These are phyloP conservation scores for Aspergillus transmontanensis DNA, from an alignment of 2,329 filamentous ascomycete species.

Conservation along the genomic window DNA sequence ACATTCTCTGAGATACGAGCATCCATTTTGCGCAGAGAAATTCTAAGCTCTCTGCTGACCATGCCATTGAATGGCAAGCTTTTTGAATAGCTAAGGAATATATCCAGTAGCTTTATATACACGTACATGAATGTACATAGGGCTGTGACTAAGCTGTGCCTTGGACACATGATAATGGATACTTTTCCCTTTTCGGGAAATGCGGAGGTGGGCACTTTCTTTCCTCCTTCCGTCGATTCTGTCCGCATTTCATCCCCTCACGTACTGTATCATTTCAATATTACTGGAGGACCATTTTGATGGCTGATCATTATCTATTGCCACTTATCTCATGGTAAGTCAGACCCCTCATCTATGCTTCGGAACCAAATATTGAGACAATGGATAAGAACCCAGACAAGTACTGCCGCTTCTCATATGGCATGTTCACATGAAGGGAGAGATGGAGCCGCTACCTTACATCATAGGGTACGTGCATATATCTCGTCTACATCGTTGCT, in stretches of 20 bases:
- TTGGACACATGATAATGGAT: constrained; percentile 20
- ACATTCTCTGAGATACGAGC: neutral
- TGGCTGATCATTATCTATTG: neutral
- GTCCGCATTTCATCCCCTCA: constrained; percentile 13
- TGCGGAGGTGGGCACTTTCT: constrained; percentile 8
- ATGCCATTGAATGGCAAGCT: neutral
- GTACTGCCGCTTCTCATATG: neutral
- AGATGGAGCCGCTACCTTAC: neutral
- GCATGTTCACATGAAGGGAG: neutral
- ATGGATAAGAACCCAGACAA: neutral
- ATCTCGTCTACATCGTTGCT: neutral
- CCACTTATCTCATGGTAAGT: neutral
- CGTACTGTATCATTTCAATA: neutral
- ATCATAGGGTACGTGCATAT: neutral
- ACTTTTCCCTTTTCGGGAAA: constrained; percentile 36
- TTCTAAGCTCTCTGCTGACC: neutral
- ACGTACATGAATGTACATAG: neutral
- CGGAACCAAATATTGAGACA: neutral
- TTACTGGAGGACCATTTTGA: neutral
- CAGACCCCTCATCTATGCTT: neutral
- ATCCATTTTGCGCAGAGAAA: neutral
- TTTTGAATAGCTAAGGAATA: neutral
- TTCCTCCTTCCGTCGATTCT: constrained; percentile 27
- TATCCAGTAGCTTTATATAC: neutral
- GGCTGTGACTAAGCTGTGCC: neutral